Evolutionary conservation across 352 stramenopile genomes (phyloP).

Genomic region (Plasmopara halstedii): DNA sequence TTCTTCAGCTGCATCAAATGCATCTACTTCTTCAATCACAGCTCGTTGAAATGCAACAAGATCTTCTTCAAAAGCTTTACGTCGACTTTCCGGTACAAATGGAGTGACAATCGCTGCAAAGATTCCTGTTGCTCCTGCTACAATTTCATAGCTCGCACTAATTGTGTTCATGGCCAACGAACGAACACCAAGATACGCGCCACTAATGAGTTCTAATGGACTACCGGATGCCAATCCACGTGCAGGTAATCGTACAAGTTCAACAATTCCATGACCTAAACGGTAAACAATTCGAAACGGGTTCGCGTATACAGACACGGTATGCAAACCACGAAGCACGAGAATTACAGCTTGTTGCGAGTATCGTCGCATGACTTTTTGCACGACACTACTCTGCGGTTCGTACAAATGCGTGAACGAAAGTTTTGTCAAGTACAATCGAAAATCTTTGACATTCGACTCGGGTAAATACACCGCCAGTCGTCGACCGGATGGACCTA

Average conservation of each 20-base stretch:
- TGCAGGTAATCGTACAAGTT: slow-evolving; percentile 71
- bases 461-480: slow-evolving; percentile 81
- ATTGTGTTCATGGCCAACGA: slow-evolving; percentile 86
- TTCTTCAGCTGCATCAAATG: slow-evolving; percentile 81
- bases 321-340: slow-evolving; percentile 76
- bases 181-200: slow-evolving; percentile 74
- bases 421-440: slow-evolving; percentile 74
- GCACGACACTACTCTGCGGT: slow-evolving; percentile 56
- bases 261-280: slow-evolving; percentile 70
- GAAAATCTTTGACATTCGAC: slow-evolving; percentile 86
- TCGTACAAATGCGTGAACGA: slow-evolving; percentile 83
- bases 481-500: slow-evolving; percentile 61
- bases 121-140: slow-evolving; percentile 71
- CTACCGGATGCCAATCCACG: slow-evolving; percentile 74
- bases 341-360: slow-evolving; percentile 81
- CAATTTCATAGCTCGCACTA: slow-evolving; percentile 84
- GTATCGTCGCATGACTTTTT: slow-evolving; percentile 75
- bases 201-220: slow-evolving; percentile 76
- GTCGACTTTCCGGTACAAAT: slow-evolving; percentile 60
- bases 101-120: slow-evolving; percentile 63
- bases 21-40: slow-evolving; percentile 83
- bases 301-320: slow-evolving; percentile 83
- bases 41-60: slow-evolving; percentile 79
- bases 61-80: slow-evolving; percentile 77
- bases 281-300: slow-evolving; percentile 84